Percentiles rank a stretch among this genome's conserved stretches.
Evolutionary conservation across 108 stramenopile species (phyloP).

Genomic region (Pseudonitzschia multistriata): DNA sequence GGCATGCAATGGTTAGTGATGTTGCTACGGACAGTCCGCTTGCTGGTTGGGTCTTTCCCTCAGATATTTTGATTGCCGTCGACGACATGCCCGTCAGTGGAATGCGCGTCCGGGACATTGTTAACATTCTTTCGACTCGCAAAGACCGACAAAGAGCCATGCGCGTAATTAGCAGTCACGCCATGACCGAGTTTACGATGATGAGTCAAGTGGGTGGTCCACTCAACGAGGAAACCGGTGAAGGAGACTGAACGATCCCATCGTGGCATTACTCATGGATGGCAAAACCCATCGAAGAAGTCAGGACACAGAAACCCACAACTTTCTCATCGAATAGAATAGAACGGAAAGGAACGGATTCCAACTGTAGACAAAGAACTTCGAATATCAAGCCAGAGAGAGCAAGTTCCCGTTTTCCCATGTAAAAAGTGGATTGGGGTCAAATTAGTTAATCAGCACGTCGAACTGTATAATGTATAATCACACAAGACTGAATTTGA

Average conservation of each 20-base stretch:
- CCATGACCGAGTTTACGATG: constrained; percentile 66
- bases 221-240: not conserved
- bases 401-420: no score
- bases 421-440: no score
- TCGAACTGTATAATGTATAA: no score
- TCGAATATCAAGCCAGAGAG: no score
- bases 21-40: constrained; percentile 72
- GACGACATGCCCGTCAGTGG: constrained; percentile 84
- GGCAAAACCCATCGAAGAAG: no score
- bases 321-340: no score
- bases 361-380: no score
- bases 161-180: constrained; percentile 73
- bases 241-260: not conserved
- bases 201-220: constrained; percentile 18
- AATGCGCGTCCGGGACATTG: constrained; percentile 75
- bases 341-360: no score
- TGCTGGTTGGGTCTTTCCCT: constrained; percentile 75
- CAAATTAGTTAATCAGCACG: no score
- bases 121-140: constrained; percentile 65
- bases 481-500: no score
- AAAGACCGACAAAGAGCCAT: constrained; percentile 68
- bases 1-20: constrained; percentile 84
- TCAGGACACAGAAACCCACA: no score
- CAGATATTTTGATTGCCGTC: constrained; percentile 80
- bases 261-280: no score